Evolutionary conservation across 2,329 filamentous ascomycete species (phyloP).

Genomic region (Pseudonectria buxi): DNA sequence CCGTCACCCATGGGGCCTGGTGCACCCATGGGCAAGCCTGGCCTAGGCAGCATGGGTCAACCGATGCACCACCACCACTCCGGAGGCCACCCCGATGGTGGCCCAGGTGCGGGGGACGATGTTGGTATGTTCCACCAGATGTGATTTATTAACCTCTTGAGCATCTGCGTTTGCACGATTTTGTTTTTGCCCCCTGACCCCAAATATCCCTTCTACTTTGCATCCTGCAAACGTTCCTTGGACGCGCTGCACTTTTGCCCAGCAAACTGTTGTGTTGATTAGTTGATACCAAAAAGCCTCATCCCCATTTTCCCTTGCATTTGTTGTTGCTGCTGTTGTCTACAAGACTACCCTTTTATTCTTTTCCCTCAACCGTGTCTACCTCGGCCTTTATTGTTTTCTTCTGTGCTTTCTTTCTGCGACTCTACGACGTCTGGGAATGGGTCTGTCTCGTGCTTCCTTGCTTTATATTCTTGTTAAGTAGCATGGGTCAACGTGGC

Average conservation of each 20-base stretch:
- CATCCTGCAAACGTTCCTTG: conserved; percentile 14
- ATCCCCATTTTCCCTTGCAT: conserved; percentile 6
- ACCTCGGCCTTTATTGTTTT: conserved; percentile 17
- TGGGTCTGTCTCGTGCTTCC: conserved; percentile 26
- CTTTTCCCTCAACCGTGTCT: conserved; percentile 16
- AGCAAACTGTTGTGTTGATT: conserved; percentile 26
- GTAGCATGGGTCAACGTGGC: conserved; percentile 22
- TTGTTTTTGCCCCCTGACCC: conserved; percentile 18
- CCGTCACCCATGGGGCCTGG: conserved; percentile 56
- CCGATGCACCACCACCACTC: conserved; percentile 62
- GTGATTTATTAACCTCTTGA: conserved; percentile 46
- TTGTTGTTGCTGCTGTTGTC: conserved; percentile 9
- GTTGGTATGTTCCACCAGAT: conserved; percentile 98
- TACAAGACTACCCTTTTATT: conserved; percentile 13
- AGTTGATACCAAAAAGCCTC: conserved; percentile 32
- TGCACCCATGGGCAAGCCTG: conserved; percentile 58
- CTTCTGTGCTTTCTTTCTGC: conserved; percentile 19
- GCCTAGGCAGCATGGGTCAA: conserved; percentile 59
- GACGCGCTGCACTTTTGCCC: conserved; percentile 6
- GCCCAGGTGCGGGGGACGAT: conserved; percentile 67
- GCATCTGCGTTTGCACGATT: conserved; percentile 33
- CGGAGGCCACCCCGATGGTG: conserved; percentile 39
- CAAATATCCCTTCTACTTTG: conserved; percentile 9
- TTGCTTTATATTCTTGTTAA: conserved; percentile 17
- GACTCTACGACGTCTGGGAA: conserved; percentile 19